Evolutionary conservation across 768 basidiomycete species (phyloP).

Genomic region (Myochromella boudieri): DNA sequence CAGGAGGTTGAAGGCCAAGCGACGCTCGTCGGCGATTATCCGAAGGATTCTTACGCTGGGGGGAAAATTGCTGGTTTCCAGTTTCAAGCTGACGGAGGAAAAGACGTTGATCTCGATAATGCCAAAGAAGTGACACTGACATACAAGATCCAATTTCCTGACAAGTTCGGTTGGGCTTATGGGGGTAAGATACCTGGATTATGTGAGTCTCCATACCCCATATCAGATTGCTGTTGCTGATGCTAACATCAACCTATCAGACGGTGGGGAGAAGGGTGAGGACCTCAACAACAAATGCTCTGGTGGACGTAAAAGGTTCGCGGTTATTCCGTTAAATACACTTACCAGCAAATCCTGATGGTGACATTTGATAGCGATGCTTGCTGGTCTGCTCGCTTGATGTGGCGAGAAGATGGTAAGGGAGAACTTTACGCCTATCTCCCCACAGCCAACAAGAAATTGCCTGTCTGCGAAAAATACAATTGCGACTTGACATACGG

Average conservation of each 20-base stretch:
- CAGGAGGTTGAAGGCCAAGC: not conserved
- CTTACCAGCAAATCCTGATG: not conserved
- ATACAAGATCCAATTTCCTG: slow-evolving; percentile 57
- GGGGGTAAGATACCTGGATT: slow-evolving; percentile 75
- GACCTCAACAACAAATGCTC: slow-evolving; percentile 54
- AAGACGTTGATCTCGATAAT: slow-evolving; percentile 44
- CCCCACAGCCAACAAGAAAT: slow-evolving; percentile 39
- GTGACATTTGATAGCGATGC: slow-evolving; percentile 30
- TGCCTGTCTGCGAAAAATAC: slow-evolving; percentile 44
- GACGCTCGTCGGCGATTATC: slow-evolving; percentile 9
- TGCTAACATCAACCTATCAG: slow-evolving; percentile 23
- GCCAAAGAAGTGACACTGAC: slow-evolving; percentile 68
- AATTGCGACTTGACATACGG: slow-evolving; percentile 49
- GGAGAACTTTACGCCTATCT: slow-evolving; percentile 74
- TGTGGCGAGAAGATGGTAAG: slow-evolving; percentile 60
- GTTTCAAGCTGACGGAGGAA: slow-evolving; percentile 64
- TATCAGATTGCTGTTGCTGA: not conserved
- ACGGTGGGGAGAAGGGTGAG: slow-evolving; percentile 50
- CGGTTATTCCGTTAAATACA: not conserved
- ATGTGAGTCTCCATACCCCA: slow-evolving; percentile 38
- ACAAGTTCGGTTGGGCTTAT: slow-evolving; percentile 58
- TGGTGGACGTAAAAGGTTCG: slow-evolving; percentile 44
- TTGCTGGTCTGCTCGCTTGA: slow-evolving; percentile 67
- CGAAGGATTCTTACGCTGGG: slow-evolving; percentile 12
- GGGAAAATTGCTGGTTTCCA: slow-evolving; percentile 7